phyloP scores from a whole-genome alignment of 2,329 filamentous ascomycete species.

The Hymenoscyphus scutula region DNA sequence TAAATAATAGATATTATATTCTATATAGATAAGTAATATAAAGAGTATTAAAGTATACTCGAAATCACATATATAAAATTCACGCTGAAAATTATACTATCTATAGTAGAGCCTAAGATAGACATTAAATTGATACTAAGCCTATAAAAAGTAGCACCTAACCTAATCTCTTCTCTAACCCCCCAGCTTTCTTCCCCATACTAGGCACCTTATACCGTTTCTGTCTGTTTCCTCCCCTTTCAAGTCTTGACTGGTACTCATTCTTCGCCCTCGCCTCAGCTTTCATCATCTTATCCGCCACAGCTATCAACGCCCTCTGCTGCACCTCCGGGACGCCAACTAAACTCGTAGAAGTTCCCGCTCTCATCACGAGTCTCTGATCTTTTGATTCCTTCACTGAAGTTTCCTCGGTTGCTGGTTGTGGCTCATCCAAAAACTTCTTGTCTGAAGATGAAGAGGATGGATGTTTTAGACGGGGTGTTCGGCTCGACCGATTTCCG shows the following conservation, averaged over 20 bases:
- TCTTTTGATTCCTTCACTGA: not conserved
- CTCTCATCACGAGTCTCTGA: slow-evolving; percentile 15
- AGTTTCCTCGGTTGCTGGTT: not conserved
- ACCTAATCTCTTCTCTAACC: slow-evolving; percentile 26
- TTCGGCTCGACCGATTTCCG: slow-evolving; percentile 36
- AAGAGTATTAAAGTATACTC: too few species aligned
- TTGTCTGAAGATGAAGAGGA: not conserved
- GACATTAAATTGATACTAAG: too few species aligned
- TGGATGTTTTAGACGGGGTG: not conserved
- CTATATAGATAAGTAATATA: too few species aligned
- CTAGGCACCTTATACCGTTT: slow-evolving; percentile 28
- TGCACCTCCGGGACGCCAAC: slow-evolving; percentile 28
- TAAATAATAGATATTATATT: too few species aligned
- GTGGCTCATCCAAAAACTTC: not conserved
- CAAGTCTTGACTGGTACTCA: slow-evolving; percentile 26
- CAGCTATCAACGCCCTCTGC: slow-evolving; percentile 26
- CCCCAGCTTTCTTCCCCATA: slow-evolving; percentile 29
- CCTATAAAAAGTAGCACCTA: not conserved
- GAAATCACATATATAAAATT: too few species aligned
- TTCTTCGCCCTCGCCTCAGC: slow-evolving; percentile 26
- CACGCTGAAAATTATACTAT: too few species aligned
- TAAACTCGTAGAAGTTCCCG: slow-evolving; percentile 23
- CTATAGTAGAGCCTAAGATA: too few species aligned
- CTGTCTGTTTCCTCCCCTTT: slow-evolving; percentile 31
- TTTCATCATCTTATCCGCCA: slow-evolving; percentile 28